phyloP scores from a whole-genome alignment of 495 filamentous ascomycete genomes.

The Darksidea phi region DNA sequence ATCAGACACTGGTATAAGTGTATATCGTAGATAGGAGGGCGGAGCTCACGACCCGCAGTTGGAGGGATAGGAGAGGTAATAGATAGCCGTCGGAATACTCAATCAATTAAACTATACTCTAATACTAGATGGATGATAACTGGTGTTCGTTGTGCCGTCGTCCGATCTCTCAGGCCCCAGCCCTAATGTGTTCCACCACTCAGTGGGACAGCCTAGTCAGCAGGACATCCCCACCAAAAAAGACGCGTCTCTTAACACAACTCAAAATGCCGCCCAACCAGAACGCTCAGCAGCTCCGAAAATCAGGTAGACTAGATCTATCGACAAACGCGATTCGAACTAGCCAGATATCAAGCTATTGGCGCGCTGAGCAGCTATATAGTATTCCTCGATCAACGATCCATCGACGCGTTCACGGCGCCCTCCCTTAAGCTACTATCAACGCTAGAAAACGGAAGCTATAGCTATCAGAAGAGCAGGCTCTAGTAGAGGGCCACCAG shows the following conservation, averaged over 20 bases:
- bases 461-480: no score
- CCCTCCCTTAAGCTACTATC: conserved; percentile 1
- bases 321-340: conserved; percentile 4
- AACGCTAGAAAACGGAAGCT: conserved; percentile 12
- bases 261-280: not conserved
- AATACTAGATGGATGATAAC: no score
- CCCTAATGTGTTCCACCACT: conserved; percentile 14
- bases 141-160: no score
- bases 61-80: no score
- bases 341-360: conserved; percentile 1
- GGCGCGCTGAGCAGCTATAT: not conserved
- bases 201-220: not conserved
- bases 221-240: conserved; percentile 14
- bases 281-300: conserved; percentile 6
- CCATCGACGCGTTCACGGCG: not conserved
- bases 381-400: conserved; percentile 9
- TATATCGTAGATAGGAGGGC: no score
- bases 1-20: no score
- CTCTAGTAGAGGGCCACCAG: no score
- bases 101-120: no score
- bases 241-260: conserved; percentile 10
- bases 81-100: no score
- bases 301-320: conserved; percentile 9
- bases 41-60: no score
- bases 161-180: no score